Evolutionary conservation across 495 filamentous ascomycete species (phyloP).

Genomic region (Letharia lupina): DNA sequence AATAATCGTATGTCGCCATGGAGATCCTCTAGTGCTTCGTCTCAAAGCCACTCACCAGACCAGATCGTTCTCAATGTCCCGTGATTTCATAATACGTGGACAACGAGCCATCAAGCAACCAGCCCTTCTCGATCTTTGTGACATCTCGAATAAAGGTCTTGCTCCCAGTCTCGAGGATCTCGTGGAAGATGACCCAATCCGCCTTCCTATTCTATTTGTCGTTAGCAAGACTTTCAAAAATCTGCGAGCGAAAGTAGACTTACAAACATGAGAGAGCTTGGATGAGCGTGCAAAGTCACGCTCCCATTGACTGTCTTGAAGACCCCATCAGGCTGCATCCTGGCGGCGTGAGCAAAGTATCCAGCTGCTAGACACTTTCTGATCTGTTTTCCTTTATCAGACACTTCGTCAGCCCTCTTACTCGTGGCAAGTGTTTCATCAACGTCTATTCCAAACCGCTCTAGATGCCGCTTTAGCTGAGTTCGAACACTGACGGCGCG

Average conservation of each 20-base stretch:
- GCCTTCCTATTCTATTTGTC: conserved; percentile 70
- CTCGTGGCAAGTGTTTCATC: conserved; percentile 47
- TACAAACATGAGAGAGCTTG: conserved; percentile 87
- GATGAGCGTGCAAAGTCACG: conserved; percentile 73
- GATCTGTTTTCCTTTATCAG: conserved; percentile 60
- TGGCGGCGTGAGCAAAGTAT: conserved; percentile 91
- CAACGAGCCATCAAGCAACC: conserved; percentile 82
- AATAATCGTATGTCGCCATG: background rate
- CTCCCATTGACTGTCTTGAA: conserved; percentile 75
- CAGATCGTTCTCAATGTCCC: background rate
- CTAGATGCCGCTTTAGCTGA: conserved; percentile 80
- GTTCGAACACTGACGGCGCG: conserved; percentile 79
- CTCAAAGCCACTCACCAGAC: background rate
- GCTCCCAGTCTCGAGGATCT: conserved; percentile 81
- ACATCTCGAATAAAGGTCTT: conserved; percentile 91
- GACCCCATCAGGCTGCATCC: conserved; percentile 90
- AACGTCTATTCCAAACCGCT: conserved; percentile 69
- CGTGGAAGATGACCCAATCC: conserved; percentile 96
- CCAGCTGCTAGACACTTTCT: conserved; percentile 80
- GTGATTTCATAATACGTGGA: conserved; percentile 62
- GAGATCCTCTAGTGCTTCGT: background rate
- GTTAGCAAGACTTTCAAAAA: background rate
- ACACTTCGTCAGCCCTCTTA: conserved; percentile 25
- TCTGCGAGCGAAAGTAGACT: conserved; percentile 27
- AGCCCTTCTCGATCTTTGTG: conserved; percentile 82